These are phyloP conservation scores for Epichloe bromicola DNA, from an alignment of 2,329 filamentous ascomycete genomes.

Conservation along the genomic window DNA sequence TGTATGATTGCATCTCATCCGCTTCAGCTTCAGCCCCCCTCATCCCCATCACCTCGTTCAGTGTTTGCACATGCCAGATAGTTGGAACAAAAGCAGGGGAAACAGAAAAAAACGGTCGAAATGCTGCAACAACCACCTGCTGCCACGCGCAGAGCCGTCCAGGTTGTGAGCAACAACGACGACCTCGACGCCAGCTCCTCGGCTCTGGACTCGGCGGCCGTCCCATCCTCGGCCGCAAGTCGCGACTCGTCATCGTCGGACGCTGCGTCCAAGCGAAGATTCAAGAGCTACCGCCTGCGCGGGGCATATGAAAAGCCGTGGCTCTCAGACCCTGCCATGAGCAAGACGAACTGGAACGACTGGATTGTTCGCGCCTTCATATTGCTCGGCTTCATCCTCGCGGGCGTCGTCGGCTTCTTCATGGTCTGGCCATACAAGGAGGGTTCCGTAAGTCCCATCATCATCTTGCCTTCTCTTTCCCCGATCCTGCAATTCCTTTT, in stretches of 20 bases:
- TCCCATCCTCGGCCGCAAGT: neutral
- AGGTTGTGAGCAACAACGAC: neutral
- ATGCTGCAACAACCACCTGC: neutral
- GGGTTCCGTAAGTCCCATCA: slow-evolving; percentile 8
- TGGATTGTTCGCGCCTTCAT: slow-evolving; percentile 20
- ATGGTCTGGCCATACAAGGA: slow-evolving; percentile 15
- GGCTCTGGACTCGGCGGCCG: neutral
- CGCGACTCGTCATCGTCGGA: slow-evolving; percentile 3
- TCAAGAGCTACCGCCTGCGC: slow-evolving; percentile 22
- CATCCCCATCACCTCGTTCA: neutral
- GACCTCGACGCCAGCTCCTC: neutral
- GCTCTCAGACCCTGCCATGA: slow-evolving; percentile 20
- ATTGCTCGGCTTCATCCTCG: slow-evolving; percentile 20
- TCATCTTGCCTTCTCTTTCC: neutral
- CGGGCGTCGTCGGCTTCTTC: slow-evolving; percentile 21
- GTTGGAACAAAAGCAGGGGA: too few species aligned
- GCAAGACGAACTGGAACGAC: slow-evolving; percentile 22
- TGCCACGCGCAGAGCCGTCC: neutral
- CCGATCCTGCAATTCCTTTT: too few species aligned
- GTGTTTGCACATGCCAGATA: too few species aligned
- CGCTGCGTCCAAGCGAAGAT: slow-evolving; percentile 9
- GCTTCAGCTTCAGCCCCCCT: neutral
- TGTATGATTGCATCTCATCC: neutral
- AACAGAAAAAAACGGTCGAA: neutral
- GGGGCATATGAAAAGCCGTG: slow-evolving; percentile 26